Percentiles rank a stretch among this genome's conserved stretches.
Evolutionary conservation across 2,329 filamentous ascomycete genomes (phyloP).

Genomic region (Xylaria sp.): DNA sequence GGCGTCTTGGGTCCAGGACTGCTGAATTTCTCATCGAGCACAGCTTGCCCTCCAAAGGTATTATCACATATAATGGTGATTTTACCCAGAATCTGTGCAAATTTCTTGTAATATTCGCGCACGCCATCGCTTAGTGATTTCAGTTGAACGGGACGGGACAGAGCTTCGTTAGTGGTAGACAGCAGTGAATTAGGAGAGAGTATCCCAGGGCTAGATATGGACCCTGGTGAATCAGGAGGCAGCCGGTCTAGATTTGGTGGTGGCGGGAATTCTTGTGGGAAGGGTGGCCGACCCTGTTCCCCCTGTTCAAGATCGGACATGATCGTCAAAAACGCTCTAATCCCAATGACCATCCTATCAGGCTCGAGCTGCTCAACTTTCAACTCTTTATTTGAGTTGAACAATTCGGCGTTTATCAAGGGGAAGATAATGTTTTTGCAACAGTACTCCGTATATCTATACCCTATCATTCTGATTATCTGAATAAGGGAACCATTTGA

Average conservation of each 20-base stretch:
- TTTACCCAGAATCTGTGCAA: constrained; percentile 94
- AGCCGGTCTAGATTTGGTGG: constrained; percentile 56
- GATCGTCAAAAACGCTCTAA: constrained; percentile 90
- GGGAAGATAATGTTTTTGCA: constrained; percentile 95
- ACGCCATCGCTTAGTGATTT: constrained; percentile 77
- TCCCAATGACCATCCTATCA: constrained; percentile 96
- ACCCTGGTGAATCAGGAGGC: constrained; percentile 61
- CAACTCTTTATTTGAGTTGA: constrained; percentile 78
- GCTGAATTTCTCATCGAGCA: constrained; percentile 93
- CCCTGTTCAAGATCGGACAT: constrained; percentile 92
- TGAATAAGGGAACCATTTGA: constrained; percentile 92
- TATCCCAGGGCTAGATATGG: constrained; percentile 53
- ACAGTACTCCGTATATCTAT: constrained; percentile 92
- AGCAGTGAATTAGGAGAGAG: constrained; percentile 45
- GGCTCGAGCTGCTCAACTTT: constrained; percentile 94
- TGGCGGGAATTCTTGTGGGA: constrained; percentile 74
- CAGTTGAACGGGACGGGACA: constrained; percentile 73
- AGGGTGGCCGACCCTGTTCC: constrained; percentile 80
- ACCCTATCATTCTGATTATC: constrained; percentile 93
- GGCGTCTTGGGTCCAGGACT: constrained; percentile 91
- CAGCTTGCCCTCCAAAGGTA: constrained; percentile 94
- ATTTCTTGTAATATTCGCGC: constrained; percentile 86
- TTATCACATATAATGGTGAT: constrained; percentile 97
- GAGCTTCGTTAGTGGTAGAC: constrained; percentile 66
- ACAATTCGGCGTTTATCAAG: constrained; percentile 91